Evolutionary conservation across 306 rosid species (phyloP).

Genomic region (Coriaria nepalensis): DNA sequence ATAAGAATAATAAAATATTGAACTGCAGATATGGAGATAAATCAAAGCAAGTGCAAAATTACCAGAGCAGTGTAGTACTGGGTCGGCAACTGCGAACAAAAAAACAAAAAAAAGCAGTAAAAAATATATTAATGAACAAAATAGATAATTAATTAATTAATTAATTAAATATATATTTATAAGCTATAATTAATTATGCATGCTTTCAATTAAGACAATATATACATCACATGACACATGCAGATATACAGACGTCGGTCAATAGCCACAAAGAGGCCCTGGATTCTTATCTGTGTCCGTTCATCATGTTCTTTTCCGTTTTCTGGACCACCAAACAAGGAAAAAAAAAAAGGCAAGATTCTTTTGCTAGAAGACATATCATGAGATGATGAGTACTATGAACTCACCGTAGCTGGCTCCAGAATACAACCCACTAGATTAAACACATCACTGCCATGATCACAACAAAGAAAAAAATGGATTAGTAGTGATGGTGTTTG

Average conservation of each 20-base stretch:
- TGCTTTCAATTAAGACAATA: too few relatives aligned
- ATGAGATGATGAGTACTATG: too few relatives aligned
- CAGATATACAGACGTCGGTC: too few relatives aligned
- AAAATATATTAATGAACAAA: background rate
- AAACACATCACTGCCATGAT: slow-evolving; percentile 48
- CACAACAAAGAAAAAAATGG: background rate
- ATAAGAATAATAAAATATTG: background rate
- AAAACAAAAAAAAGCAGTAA: background rate
- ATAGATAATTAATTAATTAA: too few relatives aligned
- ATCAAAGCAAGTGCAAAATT: slow-evolving; percentile 7
- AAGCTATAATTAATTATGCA: too few relatives aligned
- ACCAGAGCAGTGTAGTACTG: slow-evolving; percentile 95
- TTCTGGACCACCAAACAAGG: slow-evolving; percentile 21
- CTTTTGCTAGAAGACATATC: background rate
- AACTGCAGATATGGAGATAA: background rate
- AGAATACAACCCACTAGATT: slow-evolving; percentile 76
- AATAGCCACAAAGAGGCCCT: too few relatives aligned
- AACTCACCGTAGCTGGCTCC: slow-evolving; percentile 86
- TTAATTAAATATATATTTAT: too few relatives aligned
- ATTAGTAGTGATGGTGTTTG: background rate
- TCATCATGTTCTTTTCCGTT: slow-evolving; percentile 3
- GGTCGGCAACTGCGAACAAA: slow-evolving; percentile 68
- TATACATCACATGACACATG: too few relatives aligned
- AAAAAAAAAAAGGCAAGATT: slow-evolving; percentile 1
- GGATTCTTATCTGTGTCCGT: too few relatives aligned